A percentile compares a stretch with the other conserved stretches of the same genome.
Conservation (phyloP, 306 rosid species). For the Inga laurina region DNA sequence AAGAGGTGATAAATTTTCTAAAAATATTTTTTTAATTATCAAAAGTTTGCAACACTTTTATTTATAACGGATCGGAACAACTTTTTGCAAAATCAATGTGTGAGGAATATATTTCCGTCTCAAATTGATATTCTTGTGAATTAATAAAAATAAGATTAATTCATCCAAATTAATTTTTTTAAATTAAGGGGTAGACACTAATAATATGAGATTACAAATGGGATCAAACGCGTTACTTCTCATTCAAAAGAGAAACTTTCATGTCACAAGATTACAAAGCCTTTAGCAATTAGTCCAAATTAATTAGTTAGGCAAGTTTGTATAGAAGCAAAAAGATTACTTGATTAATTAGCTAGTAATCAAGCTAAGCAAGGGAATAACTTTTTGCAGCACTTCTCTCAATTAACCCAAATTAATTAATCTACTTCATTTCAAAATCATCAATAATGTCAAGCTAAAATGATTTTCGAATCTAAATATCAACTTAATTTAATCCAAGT, state of each 20-base stretch:
- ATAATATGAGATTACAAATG: too few relatives aligned
- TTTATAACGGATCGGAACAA: not conserved
- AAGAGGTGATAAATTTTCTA: not conserved
- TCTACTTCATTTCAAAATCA: not conserved
- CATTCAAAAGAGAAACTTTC: too few relatives aligned
- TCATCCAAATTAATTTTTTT: too few relatives aligned
- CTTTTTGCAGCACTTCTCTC: not conserved
- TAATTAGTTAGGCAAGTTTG: not conserved
- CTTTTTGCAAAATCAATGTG: not conserved
- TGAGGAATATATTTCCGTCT: not conserved
- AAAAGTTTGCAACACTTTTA: not conserved
- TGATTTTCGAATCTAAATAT: not conserved
- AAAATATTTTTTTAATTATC: too few relatives aligned
- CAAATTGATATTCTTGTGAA: not conserved
- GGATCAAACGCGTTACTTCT: too few relatives aligned
- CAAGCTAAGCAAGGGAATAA: not conserved
- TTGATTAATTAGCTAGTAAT: not conserved
- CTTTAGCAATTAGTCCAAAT: not conserved
- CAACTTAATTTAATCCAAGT: not conserved
- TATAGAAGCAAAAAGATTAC: not conserved
- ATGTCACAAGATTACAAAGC: too few relatives aligned
- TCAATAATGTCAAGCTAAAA: not conserved
- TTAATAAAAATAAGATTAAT: not conserved
- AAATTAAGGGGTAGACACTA: too few relatives aligned
- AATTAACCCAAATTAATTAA: not conserved